Percentiles rank a stretch among this genome's conserved stretches.
Conservation (phyloP, 1,284 basidiomycete genomes). For the Irpex sp. region DNA sequence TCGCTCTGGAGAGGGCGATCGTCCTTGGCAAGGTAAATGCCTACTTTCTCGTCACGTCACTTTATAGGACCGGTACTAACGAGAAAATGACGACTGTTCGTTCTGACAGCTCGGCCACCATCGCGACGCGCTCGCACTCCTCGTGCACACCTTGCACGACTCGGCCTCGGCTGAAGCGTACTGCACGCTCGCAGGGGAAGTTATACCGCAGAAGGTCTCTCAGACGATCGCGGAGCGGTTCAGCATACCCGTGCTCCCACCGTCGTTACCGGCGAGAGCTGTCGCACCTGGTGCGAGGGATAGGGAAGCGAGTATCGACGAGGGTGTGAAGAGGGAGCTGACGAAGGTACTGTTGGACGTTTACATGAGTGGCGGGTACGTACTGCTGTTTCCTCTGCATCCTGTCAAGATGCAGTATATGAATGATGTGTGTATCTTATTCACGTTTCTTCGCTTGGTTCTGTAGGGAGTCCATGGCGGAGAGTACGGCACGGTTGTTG, state of each 20-base stretch:
- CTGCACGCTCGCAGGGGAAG: constrained; percentile 69
- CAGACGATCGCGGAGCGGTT: constrained; percentile 47
- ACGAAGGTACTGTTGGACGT: constrained; percentile 74
- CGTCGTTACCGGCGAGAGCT: constrained; percentile 20
- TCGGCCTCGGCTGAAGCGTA: constrained; percentile 77
- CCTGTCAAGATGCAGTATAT: too few species aligned
- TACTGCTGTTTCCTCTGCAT: too few species aligned
- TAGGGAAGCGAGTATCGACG: constrained; percentile 43
- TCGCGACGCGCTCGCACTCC: constrained; percentile 58
- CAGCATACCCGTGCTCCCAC: constrained; percentile 45
- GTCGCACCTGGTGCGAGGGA: constrained; percentile 24
- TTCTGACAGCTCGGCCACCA: constrained; percentile 61
- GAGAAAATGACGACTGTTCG: not conserved
- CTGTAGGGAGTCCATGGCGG: constrained; percentile 41
- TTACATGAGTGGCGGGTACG: constrained; percentile 74
- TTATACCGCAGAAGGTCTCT: constrained; percentile 63
- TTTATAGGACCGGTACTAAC: not conserved
- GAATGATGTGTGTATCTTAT: too few species aligned
- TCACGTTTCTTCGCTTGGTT: too few species aligned
- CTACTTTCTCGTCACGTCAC: not conserved
- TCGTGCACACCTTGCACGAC: constrained; percentile 74
- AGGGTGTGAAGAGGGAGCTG: constrained; percentile 54
- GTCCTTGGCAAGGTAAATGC: constrained; percentile 72
- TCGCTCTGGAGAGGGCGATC: constrained; percentile 75
- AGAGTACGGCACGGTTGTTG: constrained; percentile 63